A percentile compares a stretch with the other conserved stretches of the same genome.
Evolutionary conservation across 2,329 filamentous ascomycete species (phyloP).

Genomic region (Aureobasidium sp.): DNA sequence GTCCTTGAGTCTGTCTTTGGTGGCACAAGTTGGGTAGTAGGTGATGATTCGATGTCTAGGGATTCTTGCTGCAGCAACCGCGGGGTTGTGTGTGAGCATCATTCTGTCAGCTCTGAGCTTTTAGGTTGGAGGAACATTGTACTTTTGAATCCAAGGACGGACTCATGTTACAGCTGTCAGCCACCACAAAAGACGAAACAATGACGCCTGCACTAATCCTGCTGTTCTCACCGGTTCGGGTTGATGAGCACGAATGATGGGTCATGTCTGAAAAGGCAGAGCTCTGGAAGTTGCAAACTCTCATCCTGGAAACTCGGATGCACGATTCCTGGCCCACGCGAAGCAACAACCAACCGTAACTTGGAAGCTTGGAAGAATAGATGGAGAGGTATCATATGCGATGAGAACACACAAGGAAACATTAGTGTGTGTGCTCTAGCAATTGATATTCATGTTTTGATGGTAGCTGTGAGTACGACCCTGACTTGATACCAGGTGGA

Average conservation of each 20-base stretch:
- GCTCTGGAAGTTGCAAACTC: no score
- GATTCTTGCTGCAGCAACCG: background rate
- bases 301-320: background rate
- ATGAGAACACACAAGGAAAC: background rate
- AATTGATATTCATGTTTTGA: no score
- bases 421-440: no score
- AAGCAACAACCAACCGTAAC: background rate
- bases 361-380: background rate
- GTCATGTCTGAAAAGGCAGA: no score
- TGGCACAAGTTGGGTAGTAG: background rate
- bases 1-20: background rate
- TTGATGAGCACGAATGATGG: no score
- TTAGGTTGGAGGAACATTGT: no score
- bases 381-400: background rate
- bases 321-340: background rate
- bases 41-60: background rate
- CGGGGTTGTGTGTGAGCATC: background rate
- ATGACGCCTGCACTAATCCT: background rate
- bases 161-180: background rate
- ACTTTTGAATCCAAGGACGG: background rate
- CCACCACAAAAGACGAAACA: background rate
- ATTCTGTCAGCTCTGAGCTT: no score
- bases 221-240: no score
- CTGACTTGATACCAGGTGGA: background rate
- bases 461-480: background rate